These are phyloP conservation scores for Vinca major DNA, from an alignment of 305 asterid species.

Conservation along the genomic window DNA sequence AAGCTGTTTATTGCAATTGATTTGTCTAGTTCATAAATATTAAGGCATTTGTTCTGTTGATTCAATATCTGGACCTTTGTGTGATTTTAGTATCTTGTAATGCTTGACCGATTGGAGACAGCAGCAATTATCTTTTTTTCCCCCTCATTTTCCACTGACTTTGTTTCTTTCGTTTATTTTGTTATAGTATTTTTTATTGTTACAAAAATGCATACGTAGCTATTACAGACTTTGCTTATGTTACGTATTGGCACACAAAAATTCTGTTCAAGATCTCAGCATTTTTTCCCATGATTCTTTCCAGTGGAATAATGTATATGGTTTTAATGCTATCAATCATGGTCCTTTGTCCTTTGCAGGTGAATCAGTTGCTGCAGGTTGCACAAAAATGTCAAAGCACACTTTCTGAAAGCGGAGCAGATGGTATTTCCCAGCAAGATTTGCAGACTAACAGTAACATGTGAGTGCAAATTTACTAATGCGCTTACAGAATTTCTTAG, in stretches of 20 bases:
- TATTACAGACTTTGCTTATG: too few relatives aligned
- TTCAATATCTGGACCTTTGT: background rate
- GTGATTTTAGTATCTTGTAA: background rate
- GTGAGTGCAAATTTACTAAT: constrained; percentile 33
- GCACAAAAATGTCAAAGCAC: constrained; percentile 92
- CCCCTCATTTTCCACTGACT: background rate
- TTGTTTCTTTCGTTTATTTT: background rate
- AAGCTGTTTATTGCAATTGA: background rate
- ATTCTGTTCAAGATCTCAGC: too few relatives aligned
- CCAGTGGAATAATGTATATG: too few relatives aligned
- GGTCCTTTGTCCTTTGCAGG: constrained; percentile 45
- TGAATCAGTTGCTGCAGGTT: constrained; percentile 77
- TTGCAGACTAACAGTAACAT: constrained; percentile 76
- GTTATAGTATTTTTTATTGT: background rate
- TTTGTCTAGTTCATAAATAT: background rate
- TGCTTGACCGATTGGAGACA: too few relatives aligned
- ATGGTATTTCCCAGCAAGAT: constrained; percentile 76
- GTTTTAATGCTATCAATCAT: background rate
- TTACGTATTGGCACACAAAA: too few relatives aligned
- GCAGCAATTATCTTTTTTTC: background rate
- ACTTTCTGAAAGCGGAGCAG: constrained; percentile 75
- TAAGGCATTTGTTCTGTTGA: background rate
- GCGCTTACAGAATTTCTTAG: background rate
- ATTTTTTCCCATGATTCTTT: too few relatives aligned
- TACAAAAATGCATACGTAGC: background rate